Evolutionary conservation across 2,329 filamentous ascomycete genomes (phyloP).

Genomic region (Penicillium sp.): DNA sequence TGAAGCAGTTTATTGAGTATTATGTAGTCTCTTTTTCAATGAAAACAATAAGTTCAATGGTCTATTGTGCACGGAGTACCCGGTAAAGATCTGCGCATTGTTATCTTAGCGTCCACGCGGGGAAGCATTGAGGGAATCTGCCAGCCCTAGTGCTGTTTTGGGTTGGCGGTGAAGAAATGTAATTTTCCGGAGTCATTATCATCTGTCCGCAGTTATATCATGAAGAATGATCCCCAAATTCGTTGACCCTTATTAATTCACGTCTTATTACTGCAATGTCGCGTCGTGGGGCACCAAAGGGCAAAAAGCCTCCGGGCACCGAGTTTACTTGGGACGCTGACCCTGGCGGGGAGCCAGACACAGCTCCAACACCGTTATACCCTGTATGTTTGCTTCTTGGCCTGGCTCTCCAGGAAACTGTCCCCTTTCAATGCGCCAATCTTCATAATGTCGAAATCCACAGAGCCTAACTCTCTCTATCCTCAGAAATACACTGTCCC

Average conservation of each 20-base stretch:
- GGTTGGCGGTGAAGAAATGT: conserved; percentile 19
- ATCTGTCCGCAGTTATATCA: background rate
- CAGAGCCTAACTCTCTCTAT: background rate
- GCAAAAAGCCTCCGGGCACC: conserved; percentile 38
- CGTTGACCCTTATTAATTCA: background rate
- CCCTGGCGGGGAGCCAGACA: conserved; percentile 39
- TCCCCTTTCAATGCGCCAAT: background rate
- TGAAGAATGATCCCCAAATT: background rate
- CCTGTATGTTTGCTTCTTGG: conserved; percentile 38
- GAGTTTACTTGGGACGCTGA: conserved; percentile 43
- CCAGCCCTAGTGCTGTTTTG: conserved; percentile 10
- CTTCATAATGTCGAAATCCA: background rate
- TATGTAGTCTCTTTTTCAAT: background rate
- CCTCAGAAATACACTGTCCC: conserved; percentile 38
- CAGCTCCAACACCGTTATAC: conserved; percentile 46
- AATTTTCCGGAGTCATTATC: conserved; percentile 14
- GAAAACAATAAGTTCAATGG: background rate
- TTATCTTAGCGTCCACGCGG: conserved; percentile 16
- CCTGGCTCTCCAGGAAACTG: conserved; percentile 1
- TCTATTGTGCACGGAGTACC: background rate
- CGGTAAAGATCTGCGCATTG: conserved; percentile 10
- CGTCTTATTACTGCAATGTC: conserved; percentile 25
- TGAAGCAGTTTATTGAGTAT: background rate
- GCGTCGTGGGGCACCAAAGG: conserved; percentile 38
- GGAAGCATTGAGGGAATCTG: conserved; percentile 4